Evolutionary conservation across 768 basidiomycete species (phyloP).

Genomic region (Chlorophyllum brunneum): DNA sequence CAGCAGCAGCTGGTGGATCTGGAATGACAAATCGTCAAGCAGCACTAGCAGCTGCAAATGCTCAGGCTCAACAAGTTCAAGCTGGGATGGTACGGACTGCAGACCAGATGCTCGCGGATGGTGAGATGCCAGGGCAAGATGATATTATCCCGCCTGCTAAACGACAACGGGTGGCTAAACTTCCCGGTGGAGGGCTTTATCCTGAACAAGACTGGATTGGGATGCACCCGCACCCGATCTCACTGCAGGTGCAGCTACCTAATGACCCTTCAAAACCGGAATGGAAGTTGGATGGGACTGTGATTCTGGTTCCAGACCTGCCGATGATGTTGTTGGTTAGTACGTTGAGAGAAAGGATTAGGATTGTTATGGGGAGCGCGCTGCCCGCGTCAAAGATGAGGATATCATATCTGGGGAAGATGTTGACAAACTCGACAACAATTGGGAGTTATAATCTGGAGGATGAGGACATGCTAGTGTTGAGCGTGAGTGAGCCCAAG

Average conservation of each 20-base stretch:
- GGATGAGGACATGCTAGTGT: conserved; percentile 79
- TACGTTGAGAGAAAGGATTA: conserved; percentile 85
- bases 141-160: conserved; percentile 75
- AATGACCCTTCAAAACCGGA: conserved; percentile 80
- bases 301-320: conserved; percentile 76
- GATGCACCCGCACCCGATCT: conserved; percentile 92
- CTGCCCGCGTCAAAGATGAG: conserved; percentile 78
- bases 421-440: conserved; percentile 82
- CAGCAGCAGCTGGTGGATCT: conserved; percentile 24
- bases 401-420: conserved; percentile 75
- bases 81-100: conserved; percentile 74
- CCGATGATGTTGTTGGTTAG: conserved; percentile 84
- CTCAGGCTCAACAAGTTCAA: conserved; percentile 43
- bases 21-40: conserved; percentile 66
- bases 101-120: conserved; percentile 68
- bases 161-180: conserved; percentile 79
- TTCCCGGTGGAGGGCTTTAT: conserved; percentile 81
- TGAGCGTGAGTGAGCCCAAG: conserved; percentile 73
- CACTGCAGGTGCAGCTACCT: conserved; percentile 81
- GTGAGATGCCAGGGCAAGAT: conserved; percentile 31
- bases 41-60: conserved; percentile 51
- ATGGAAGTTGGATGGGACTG: conserved; percentile 85
- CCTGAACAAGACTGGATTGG: conserved; percentile 87
- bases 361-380: conserved; percentile 73
- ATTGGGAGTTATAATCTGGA: conserved; percentile 88